Percentiles rank a stretch among this genome's conserved stretches.
Conservation (phyloP, 768 basidiomycete genomes). For the Leccinum subgranulosum region DNA sequence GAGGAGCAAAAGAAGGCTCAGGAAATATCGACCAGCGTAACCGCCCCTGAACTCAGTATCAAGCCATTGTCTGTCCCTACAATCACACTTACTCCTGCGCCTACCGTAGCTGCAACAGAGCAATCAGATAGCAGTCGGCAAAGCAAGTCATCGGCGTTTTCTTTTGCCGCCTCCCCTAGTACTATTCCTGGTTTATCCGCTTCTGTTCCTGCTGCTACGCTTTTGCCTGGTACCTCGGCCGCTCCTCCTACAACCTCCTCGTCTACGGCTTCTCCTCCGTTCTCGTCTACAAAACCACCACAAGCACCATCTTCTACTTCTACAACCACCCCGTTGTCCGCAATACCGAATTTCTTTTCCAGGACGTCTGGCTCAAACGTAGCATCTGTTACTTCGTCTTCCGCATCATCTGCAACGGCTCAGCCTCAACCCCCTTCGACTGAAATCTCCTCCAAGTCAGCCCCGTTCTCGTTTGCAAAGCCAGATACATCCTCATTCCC, state of each 20-base stretch:
- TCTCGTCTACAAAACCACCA: constrained; percentile 16
- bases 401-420: constrained; percentile 2
- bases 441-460: constrained; percentile 11
- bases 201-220: constrained; percentile 8
- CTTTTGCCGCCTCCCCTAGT: constrained; percentile 8
- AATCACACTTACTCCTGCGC: constrained; percentile 28
- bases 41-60: constrained; percentile 20
- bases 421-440: constrained; percentile 9
- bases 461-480: constrained; percentile 14
- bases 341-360: constrained; percentile 30
- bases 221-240: constrained; percentile 6
- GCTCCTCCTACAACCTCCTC: constrained; percentile 9
- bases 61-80: constrained; percentile 25
- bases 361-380: constrained; percentile 22
- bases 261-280: constrained; percentile 6
- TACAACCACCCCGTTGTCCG: constrained; percentile 2
- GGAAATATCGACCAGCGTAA: constrained; percentile 24
- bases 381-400: constrained; percentile 4
- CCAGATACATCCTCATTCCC: constrained; percentile 22
- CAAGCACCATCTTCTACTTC: constrained; percentile 8
- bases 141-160: constrained; percentile 19
- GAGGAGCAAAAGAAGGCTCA: constrained; percentile 44
- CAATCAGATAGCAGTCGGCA: constrained; percentile 5
- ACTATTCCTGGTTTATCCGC: constrained; percentile 6
- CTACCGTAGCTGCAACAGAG: constrained; percentile 5